Evolutionary conservation across 2,329 filamentous ascomycete species (phyloP), one percentile per base, ranked within the genome.

Genomic region (Botrytis byssoidea): DNA sequence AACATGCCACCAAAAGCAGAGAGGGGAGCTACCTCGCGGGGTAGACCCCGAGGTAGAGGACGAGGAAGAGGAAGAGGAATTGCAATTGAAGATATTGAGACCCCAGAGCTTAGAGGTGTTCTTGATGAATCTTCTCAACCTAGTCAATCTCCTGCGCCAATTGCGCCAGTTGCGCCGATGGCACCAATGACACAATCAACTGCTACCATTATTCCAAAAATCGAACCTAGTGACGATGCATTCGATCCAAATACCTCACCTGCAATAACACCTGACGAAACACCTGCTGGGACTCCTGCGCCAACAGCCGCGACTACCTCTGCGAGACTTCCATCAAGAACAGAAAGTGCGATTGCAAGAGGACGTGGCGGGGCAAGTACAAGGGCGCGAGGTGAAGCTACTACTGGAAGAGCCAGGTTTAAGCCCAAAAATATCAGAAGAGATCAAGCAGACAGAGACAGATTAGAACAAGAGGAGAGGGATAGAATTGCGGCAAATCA

Each of bases 371-470:
- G 66, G 22, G 35, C 67, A 74, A 71, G 68, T 25, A 73, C 37
- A 12, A 59, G 64, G n/a, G 73, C 72, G 22, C 71, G 71, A 67
- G 76, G 75, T 55, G 75, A 74, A 14, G 57, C 74, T 72, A 73
- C 76, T 73, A 74, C 76, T 12, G 76, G 74, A 51, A 71, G 71
- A 46, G 80, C 78, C 59, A 80, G 77, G 74, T 82, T 81, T 73
- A 82, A 81, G 71, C 81, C 81, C 8, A 80, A 79, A 57, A 76
- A 73, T 74, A 71, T 79, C n/a, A 73, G 80, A 57, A 76, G 79
- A 74, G 76, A 77, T 75, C 75, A 74, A 40, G 73, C 57, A 9
- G 79, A 79, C 68, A 73, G 78, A 59, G 76, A 79, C 14, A 76
- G 77, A 44, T 67, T 79, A 42, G 77, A 71, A 25, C 59, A 71